Evolutionary conservation across 2,329 filamentous ascomycete species (phyloP).

Genomic region (Xylaria sp.): DNA sequence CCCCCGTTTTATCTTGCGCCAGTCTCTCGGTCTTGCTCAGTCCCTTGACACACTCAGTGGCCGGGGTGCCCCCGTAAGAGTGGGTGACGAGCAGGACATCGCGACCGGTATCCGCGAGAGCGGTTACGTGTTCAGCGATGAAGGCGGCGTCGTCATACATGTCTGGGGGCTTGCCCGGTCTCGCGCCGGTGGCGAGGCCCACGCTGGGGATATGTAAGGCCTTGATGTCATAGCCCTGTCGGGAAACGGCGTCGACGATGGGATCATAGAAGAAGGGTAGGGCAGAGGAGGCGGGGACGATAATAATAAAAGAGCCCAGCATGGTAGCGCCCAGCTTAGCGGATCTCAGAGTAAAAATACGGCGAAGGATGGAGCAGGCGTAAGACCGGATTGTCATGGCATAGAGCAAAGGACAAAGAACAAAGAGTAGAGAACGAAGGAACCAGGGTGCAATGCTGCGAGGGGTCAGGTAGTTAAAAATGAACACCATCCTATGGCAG

Average conservation of each 20-base stretch:
- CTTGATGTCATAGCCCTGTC: slow-evolving; percentile 31
- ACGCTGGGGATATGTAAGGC: slow-evolving; percentile 35
- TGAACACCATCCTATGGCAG: too few relatives aligned
- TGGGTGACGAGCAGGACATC: slow-evolving; percentile 39
- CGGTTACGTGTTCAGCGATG: slow-evolving; percentile 47
- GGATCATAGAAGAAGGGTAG: slow-evolving; percentile 29
- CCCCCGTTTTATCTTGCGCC: slow-evolving; percentile 50
- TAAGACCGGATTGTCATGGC: background rate
- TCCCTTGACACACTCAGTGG: slow-evolving; percentile 49
- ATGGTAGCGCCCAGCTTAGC: slow-evolving; percentile 15
- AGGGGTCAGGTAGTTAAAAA: too few relatives aligned
- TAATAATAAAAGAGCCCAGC: slow-evolving; percentile 24
- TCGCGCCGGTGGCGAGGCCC: slow-evolving; percentile 21
- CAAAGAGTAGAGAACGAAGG: too few relatives aligned
- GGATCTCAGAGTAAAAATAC: background rate
- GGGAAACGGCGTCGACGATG: slow-evolving; percentile 27
- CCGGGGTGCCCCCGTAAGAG: slow-evolving; percentile 39
- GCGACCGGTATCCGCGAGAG: slow-evolving; percentile 48
- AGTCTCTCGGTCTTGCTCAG: slow-evolving; percentile 49
- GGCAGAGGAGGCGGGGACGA: slow-evolving; percentile 31
- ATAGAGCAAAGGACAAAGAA: too few relatives aligned
- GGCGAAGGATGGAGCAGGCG: background rate
- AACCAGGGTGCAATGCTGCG: too few relatives aligned
- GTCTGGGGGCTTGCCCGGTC: slow-evolving; percentile 34
- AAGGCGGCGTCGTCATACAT: slow-evolving; percentile 51